These are phyloP conservation scores for Huntiella savannae DNA, from an alignment of 2,329 filamentous ascomycete genomes.

Conservation along the genomic window DNA sequence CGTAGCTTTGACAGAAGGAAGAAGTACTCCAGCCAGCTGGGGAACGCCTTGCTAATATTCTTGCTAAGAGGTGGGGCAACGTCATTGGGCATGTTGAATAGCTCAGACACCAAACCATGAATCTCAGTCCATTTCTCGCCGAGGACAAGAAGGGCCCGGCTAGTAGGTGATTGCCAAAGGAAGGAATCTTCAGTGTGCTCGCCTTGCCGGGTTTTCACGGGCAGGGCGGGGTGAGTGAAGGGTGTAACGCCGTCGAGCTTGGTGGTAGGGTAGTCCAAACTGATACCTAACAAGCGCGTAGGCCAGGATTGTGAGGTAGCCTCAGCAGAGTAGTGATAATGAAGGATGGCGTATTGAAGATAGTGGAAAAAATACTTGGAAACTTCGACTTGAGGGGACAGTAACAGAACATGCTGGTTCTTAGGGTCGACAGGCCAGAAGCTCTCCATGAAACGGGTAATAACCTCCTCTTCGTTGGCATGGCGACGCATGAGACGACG, in stretches of 20 bases:
- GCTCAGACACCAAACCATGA: conserved; percentile 55
- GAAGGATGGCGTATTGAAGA: conserved; percentile 56
- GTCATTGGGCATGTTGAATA: conserved; percentile 17
- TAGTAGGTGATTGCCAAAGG: conserved; percentile 69
- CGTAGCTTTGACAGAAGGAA: conserved; percentile 57
- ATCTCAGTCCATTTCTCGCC: conserved; percentile 76
- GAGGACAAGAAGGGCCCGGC: conserved; percentile 64
- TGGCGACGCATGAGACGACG: conserved; percentile 48
- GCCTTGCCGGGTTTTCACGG: conserved; percentile 18
- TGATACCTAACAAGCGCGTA: conserved; percentile 52
- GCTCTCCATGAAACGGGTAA: conserved; percentile 61
- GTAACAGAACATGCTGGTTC: conserved; percentile 59
- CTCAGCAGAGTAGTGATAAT: conserved; percentile 51
- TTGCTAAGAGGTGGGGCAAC: conserved; percentile 26
- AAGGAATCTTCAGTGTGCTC: conserved; percentile 31
- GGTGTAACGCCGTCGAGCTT: conserved; percentile 39
- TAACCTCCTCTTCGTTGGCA: conserved; percentile 48
- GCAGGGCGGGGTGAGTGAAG: conserved; percentile 27
- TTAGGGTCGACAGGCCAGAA: conserved; percentile 57
- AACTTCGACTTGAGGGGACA: conserved; percentile 66
- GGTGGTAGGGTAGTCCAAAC: conserved; percentile 52
- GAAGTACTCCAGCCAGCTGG: conserved; percentile 61
- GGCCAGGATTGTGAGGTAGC: conserved; percentile 26
- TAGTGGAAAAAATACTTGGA: conserved; percentile 74
- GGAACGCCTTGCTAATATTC: conserved; percentile 45